Evolutionary conservation across 129 eudicot genomes (phyloP).

Genomic region (Arctium minus): DNA sequence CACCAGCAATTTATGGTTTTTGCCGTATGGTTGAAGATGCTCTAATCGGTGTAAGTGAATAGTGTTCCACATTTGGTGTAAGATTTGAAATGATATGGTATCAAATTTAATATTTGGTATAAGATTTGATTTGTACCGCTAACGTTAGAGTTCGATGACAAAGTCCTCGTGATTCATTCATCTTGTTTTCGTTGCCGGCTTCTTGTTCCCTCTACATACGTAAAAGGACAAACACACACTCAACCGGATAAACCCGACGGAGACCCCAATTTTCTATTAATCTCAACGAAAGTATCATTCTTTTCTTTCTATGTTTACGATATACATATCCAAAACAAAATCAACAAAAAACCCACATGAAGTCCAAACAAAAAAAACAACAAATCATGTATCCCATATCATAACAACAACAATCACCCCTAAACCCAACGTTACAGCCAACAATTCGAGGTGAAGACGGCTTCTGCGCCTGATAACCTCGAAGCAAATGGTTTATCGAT

Average conservation of each 20-base stretch:
- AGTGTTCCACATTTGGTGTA: background rate
- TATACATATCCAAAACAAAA: background rate
- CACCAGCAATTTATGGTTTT: too few species aligned
- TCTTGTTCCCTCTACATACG: background rate
- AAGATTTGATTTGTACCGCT: too few species aligned
- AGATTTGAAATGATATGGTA: too few species aligned
- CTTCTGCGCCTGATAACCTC: constrained; percentile 48
- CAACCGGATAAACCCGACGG: background rate
- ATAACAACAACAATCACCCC: constrained; percentile 87
- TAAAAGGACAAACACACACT: background rate
- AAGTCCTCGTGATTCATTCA: too few species aligned
- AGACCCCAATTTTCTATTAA: background rate
- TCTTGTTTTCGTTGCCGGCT: background rate
- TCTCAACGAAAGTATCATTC: background rate
- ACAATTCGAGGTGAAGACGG: constrained; percentile 32
- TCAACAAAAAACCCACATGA: background rate
- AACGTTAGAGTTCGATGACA: too few species aligned
- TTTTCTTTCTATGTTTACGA: background rate
- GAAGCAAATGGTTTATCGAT: constrained; percentile 72
- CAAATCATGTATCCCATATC: constrained; percentile 73
- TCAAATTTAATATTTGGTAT: too few species aligned
- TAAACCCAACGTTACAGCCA: constrained; percentile 74
- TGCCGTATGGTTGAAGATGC: too few species aligned
- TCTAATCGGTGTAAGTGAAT: background rate
- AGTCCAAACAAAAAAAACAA: background rate